Base-by-base conservation (phyloP, 345 rosid genomes). In the Turnera subulata region DNA sequence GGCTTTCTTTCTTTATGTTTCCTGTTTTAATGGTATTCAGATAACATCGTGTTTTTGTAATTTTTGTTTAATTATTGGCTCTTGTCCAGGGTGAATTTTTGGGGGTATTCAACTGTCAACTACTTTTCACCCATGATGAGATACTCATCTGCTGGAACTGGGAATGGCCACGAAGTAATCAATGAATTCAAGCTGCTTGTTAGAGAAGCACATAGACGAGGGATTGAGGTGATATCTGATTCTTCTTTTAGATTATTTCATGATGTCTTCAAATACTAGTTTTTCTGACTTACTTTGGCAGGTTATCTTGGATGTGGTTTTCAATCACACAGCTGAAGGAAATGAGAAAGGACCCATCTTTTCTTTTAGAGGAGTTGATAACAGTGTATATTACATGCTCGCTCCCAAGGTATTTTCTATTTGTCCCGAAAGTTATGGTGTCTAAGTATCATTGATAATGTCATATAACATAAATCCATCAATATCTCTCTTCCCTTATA, bases 261-360 rank as follows among this genome's bases (percentile, higher is more conserved):
- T 58, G 51, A 29, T 40, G 53, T 58, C 54, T 13, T 13, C 12
- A 47, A 26, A 61, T n/a, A 75, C 67, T 68, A 47, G 40, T 42
- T 52, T 42, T 52, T 67, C 9, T 61, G 54, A 71, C 63, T 69
- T 53, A 35, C 64, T 69, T 62, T 42, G 59, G 63, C 86, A 91
- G 98, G 96, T 91, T 39, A 40, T 88, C 66, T 81, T 91, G 96
- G 98, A 91, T 72, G 95, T 91, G 29, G 96, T 91, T 61, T 84
- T 91, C 82, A 91, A 91, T 76, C 98, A 91, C 80, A 91, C 98
- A 18, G 95, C 96, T 19, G 98, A 91, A 80, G 98, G 98, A 61
- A 91, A 91, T 78, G 96, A 86, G 68, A 79, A 81, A 76, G 98
- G 98, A 17, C 96, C 90, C 46, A 77, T 71, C 65, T 50, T 86